Percentiles rank a stretch among this genome's conserved stretches.
Conservation (phyloP, 2,329 filamentous ascomycete species). For the Hymenoscyphus salicellus region DNA sequence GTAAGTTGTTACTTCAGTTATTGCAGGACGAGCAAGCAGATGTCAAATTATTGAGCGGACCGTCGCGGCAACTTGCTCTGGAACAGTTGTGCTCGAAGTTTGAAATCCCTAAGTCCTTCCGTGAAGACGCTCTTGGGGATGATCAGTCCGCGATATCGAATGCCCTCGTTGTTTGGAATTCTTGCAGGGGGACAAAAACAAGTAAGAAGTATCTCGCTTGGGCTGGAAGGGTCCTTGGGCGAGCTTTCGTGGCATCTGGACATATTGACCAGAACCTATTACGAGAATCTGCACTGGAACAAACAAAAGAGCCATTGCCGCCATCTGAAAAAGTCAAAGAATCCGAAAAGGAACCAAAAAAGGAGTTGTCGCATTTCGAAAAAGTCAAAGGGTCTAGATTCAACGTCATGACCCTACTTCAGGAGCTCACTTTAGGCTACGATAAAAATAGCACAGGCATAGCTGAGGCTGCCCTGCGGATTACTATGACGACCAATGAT, state of each 20-base stretch:
- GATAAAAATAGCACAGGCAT: slow-evolving; percentile 55
- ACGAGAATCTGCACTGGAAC: slow-evolving; percentile 55
- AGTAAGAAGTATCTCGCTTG: slow-evolving; percentile 74
- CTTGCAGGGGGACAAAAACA: slow-evolving; percentile 61
- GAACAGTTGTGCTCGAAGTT: slow-evolving; percentile 75
- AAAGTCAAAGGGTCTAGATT: slow-evolving; percentile 43
- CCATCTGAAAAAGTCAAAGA: slow-evolving; percentile 39
- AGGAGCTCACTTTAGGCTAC: slow-evolving; percentile 57
- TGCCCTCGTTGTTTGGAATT: slow-evolving; percentile 71
- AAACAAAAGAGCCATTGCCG: slow-evolving; percentile 40
- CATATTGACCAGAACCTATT: slow-evolving; percentile 59
- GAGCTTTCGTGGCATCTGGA: slow-evolving; percentile 76
- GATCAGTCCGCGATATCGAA: slow-evolving; percentile 63
- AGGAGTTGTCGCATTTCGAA: slow-evolving; percentile 32
- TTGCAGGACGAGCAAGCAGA: slow-evolving; percentile 67
- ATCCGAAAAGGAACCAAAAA: slow-evolving; percentile 46
- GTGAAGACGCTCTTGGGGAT: slow-evolving; percentile 64
- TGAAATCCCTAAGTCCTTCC: slow-evolving; percentile 53
- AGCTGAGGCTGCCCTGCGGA: slow-evolving; percentile 58
- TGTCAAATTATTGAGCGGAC: slow-evolving; percentile 63
- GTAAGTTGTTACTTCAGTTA: slow-evolving; percentile 73
- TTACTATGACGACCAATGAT: slow-evolving; percentile 48
- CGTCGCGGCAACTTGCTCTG: slow-evolving; percentile 68
- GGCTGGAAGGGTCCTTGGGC: slow-evolving; percentile 80
- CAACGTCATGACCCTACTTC: slow-evolving; percentile 59